Conservation (phyloP, 768 basidiomycete species). For the Tylopilus rubrobrunneus region DNA sequence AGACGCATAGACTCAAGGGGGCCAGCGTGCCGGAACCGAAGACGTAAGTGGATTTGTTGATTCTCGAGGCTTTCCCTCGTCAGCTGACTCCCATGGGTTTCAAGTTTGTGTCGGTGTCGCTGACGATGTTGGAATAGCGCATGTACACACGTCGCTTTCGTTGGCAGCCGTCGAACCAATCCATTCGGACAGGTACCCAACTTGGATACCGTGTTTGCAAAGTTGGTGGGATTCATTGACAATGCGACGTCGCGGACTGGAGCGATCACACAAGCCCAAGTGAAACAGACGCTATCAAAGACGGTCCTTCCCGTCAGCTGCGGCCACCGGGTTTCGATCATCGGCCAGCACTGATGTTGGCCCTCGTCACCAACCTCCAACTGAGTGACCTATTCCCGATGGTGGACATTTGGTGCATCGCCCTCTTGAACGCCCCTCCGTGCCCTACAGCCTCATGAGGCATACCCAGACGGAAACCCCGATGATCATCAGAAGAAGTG, state of each 20-base stretch:
- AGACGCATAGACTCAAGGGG: constrained; percentile 72
- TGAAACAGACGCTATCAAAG: constrained; percentile 46
- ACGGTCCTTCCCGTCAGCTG: constrained; percentile 42
- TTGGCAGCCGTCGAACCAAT: constrained; percentile 59
- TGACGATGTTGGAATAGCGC: constrained; percentile 45
- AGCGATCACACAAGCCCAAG: constrained; percentile 30
- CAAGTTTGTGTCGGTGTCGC: neutral
- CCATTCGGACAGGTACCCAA: constrained; percentile 70
- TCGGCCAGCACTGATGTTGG: constrained; percentile 47
- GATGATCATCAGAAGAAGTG: no score
- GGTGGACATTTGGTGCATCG: constrained; percentile 79
- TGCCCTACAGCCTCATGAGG: no score
- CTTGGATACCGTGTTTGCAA: constrained; percentile 57
- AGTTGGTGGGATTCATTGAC: constrained; percentile 63
- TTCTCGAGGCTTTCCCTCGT: constrained; percentile 82
- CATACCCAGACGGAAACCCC: no score
- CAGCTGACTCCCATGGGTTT: constrained; percentile 26
- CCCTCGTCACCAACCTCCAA: constrained; percentile 45
- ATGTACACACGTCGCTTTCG: constrained; percentile 62
- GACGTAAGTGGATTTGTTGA: constrained; percentile 68
- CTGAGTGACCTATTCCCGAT: constrained; percentile 69
- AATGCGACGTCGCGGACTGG: constrained; percentile 34
- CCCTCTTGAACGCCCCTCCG: constrained; percentile 64
- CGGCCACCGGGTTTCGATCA: constrained; percentile 36
- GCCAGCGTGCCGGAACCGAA: constrained; percentile 64